These are phyloP conservation scores for Coniferiporia sulphurascens DNA, from an alignment of 1,284 basidiomycete species.

Conservation along the genomic window DNA sequence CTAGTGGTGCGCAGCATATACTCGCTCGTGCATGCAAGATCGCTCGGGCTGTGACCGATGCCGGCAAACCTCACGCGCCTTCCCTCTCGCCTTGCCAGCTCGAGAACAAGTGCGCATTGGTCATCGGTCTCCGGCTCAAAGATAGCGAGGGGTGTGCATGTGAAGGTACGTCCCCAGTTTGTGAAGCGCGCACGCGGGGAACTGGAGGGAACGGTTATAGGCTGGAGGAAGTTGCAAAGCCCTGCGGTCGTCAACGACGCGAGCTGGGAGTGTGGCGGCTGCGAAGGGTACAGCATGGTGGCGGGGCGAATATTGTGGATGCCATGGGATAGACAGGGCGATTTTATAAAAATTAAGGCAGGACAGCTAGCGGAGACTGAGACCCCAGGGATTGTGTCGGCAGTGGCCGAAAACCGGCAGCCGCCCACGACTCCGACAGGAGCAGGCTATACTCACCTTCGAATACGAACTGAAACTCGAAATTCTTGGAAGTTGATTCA, in stretches of 20 bases:
- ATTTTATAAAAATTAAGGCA: slow-evolving; percentile 9
- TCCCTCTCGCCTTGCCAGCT: slow-evolving; percentile 74
- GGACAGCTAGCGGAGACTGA: not conserved
- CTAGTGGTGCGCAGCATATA: slow-evolving; percentile 79
- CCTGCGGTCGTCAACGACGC: slow-evolving; percentile 30
- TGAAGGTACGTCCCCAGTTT: slow-evolving; percentile 71
- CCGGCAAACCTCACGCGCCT: slow-evolving; percentile 80
- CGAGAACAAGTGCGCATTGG: slow-evolving; percentile 77
- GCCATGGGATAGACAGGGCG: slow-evolving; percentile 7
- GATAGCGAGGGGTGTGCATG: slow-evolving; percentile 59
- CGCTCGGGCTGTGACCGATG: slow-evolving; percentile 89
- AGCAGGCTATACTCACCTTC: no score
- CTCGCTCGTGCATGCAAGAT: slow-evolving; percentile 82
- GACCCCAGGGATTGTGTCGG: slow-evolving; percentile 2
- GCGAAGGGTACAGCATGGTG: slow-evolving; percentile 7
- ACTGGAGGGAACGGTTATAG: slow-evolving; percentile 45
- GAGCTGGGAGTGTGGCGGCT: not conserved
- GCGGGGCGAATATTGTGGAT: slow-evolving; percentile 11
- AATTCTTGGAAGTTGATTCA: not conserved
- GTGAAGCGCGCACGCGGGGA: slow-evolving; percentile 45
- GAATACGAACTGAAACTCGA: no score
- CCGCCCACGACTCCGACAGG: no score
- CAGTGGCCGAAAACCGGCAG: not conserved
- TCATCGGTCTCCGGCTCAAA: slow-evolving; percentile 74
- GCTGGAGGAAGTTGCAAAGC: slow-evolving; percentile 46